These are phyloP conservation scores for Phytophthora agathidicida DNA, from an alignment of 352 stramenopile genomes.

Conservation along the genomic window DNA sequence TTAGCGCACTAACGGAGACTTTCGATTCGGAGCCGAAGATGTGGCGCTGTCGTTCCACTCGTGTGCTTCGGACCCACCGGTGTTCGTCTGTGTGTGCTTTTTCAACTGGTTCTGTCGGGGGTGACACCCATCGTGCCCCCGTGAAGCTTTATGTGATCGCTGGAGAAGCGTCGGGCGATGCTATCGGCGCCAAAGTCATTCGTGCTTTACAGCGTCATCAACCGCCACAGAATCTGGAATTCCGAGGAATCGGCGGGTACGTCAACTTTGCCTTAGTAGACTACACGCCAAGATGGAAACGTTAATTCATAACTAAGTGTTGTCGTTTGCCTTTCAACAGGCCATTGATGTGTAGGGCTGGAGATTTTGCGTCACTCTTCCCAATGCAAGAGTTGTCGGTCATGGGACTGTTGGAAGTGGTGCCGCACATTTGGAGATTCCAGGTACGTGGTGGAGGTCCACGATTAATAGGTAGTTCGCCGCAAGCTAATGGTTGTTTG, in stretches of 20 bases:
- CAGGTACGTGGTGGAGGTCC: too few species aligned
- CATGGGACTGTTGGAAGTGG: conserved; percentile 76
- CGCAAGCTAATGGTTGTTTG: not conserved
- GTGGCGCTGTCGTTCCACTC: conserved; percentile 17
- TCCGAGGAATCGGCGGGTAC: conserved; percentile 71
- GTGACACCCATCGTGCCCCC: not conserved
- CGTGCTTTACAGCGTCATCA: conserved; percentile 41
- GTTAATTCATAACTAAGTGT: too few species aligned
- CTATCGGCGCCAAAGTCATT: conserved; percentile 79
- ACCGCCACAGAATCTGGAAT: conserved; percentile 29
- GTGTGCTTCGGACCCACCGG: conserved; percentile 1
- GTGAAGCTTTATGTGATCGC: conserved; percentile 70
- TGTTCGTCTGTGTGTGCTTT: conserved; percentile 16
- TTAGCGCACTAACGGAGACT: conserved; percentile 13
- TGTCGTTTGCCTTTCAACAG: too few species aligned
- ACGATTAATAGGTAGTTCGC: not conserved
- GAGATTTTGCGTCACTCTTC: conserved; percentile 67
- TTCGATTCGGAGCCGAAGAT: conserved; percentile 15
- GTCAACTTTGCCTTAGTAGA: too few species aligned
- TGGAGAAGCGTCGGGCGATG: conserved; percentile 75
- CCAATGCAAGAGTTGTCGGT: conserved; percentile 74
- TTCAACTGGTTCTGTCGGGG: conserved; percentile 8
- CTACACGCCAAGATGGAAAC: too few species aligned
- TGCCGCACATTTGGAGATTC: conserved; percentile 62
- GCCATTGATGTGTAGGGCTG: conserved; percentile 51